phyloP scores from a whole-genome alignment of 2,329 filamentous ascomycete species.

The Trichoderma guizhouense region DNA sequence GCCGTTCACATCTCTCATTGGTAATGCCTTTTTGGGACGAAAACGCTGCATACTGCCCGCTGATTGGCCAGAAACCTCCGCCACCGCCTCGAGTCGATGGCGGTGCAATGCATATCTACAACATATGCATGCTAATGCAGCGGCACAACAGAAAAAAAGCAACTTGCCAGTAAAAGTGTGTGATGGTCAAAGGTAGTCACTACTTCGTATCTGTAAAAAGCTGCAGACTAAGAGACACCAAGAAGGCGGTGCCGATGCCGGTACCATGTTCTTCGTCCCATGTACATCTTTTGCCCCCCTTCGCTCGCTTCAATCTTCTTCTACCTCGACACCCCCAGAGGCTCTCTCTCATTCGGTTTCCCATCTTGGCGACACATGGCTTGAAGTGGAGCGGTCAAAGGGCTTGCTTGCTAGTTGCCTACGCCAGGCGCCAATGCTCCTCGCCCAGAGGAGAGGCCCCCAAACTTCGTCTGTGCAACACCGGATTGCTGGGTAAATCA shows the following conservation, averaged over 20 bases:
- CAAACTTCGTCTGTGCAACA: conserved; percentile 9
- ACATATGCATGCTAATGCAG: conserved; percentile 1
- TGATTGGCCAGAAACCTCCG: conserved; percentile 4
- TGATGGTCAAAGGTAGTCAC: background rate
- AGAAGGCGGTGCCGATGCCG: background rate
- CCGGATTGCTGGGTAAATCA: conserved; percentile 16
- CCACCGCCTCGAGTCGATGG: background rate
- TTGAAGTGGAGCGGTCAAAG: conserved; percentile 4
- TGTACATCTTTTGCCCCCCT: background rate
- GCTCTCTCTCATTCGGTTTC: background rate
- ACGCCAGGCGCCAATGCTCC: background rate
- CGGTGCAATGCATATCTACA: conserved; percentile 4
- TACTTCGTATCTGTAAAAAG: background rate
- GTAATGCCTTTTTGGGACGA: conserved; percentile 14
- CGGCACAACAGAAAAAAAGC: background rate
- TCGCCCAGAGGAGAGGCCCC: background rate
- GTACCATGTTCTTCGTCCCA: background rate
- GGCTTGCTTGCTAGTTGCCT: background rate
- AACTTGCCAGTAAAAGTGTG: background rate
- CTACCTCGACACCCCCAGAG: background rate
- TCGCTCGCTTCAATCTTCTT: background rate
- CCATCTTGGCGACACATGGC: conserved; percentile 18
- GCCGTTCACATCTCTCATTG: background rate
- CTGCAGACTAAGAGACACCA: background rate
- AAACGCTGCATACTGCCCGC: background rate